A percentile compares a stretch with the other conserved stretches of the same genome.
Evolutionary conservation across 768 basidiomycete species (phyloP).

Genomic region (Sistotremastrum suecicum): DNA sequence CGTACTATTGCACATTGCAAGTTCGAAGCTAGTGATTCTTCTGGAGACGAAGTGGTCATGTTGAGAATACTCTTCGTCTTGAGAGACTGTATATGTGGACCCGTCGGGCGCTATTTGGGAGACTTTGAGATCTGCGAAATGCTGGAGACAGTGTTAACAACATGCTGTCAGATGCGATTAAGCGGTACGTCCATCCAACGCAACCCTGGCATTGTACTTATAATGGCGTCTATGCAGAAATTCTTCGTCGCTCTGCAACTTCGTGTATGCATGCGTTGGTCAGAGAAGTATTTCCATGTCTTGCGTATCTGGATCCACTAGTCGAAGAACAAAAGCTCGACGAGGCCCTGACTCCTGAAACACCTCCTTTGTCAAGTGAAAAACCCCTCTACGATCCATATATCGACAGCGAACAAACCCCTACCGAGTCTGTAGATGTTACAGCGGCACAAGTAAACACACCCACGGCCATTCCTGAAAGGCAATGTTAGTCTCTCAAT

Average conservation of each 20-base stretch:
- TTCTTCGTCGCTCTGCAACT: constrained; percentile 76
- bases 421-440: too few relatives aligned
- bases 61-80: constrained; percentile 86
- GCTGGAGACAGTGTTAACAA: constrained; percentile 93
- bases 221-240: constrained; percentile 37
- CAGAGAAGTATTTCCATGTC: constrained; percentile 61
- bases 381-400: too few relatives aligned
- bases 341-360: too few relatives aligned
- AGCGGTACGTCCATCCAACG: constrained; percentile 48
- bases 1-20: constrained; percentile 89
- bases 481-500: too few relatives aligned
- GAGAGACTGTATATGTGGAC: constrained; percentile 62
- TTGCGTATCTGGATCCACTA: constrained; percentile 51
- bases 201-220: constrained; percentile 1
- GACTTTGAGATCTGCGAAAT: constrained; percentile 97
- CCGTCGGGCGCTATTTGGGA: constrained; percentile 57
- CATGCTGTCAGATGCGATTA: constrained; percentile 93
- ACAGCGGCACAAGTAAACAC: too few relatives aligned
- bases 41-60: constrained; percentile 94
- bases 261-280: constrained; percentile 81
- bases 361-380: too few relatives aligned
- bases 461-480: too few relatives aligned
- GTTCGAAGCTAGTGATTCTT: constrained; percentile 93
- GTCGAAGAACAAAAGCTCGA: constrained; percentile 53
- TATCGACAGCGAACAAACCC: too few relatives aligned